Evolutionary conservation across 2,329 filamentous ascomycete species (phyloP), one percentile per base, ranked within the genome.

Genomic region (Pestalotiopsis sp.): DNA sequence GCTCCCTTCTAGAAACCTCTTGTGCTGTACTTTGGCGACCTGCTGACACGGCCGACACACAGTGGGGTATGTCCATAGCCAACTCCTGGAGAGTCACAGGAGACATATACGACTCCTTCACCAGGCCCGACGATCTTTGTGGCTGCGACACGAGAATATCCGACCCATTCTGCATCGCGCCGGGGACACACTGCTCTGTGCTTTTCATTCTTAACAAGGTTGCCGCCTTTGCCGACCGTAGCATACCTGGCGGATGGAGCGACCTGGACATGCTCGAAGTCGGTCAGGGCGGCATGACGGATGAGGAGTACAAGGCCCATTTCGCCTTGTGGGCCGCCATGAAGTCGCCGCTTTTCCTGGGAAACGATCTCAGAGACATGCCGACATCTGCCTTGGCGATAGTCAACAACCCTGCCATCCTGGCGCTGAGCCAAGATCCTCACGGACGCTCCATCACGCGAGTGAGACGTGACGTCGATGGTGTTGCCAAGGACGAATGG

Each of bases 1-100:
- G 6, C 57, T 59, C 57, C 5, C 31, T n/a, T 14, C 23, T 25
- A 9, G n/a, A 73, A 56, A n/a, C 60, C 60, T 36, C 67, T 20
- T 72, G 69, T 65, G 68, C 39, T 66, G 20, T 23, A 31, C 23
- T 20, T n/a, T 9, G 45, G 41, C 13, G 12, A 45, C 41, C 17
- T 17, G 41, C 45, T 52, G 45, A 52, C 7, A 23, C 17, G 12
- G 17, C 11, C 9, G 17, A 58, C 25, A 60, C 39, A 27, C 66
- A 75, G 31, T 79, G 77, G 77, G 76, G 73, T 3, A 71, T 72
- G 64, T 74, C 74, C 17, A 73, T 78, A 12, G 72, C 74, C 23
- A 77, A 80, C 68, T 77, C 78, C 6, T 80, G 77, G 75, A 72
- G 78, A 56, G 78, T 80, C 57, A 76, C 75, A 1, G 79, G 77